These are phyloP conservation scores for Candida neerlandica DNA, from an alignment of 1,139 yeast species.

Conservation along the genomic window DNA sequence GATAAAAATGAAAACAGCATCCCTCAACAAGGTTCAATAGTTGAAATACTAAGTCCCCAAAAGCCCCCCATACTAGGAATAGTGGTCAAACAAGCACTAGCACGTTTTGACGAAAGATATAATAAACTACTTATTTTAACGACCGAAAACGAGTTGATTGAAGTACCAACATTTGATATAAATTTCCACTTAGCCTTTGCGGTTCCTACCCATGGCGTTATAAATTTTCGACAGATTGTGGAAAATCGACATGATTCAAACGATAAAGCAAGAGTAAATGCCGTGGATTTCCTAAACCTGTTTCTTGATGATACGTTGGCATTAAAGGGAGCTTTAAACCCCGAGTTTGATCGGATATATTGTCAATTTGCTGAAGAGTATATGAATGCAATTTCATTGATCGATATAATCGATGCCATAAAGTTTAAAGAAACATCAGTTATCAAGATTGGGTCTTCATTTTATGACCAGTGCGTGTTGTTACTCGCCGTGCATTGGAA, in stretches of 20 bases:
- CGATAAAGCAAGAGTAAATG: conserved; percentile 19
- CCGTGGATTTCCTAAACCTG: conserved; percentile 23
- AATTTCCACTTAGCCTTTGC: conserved; percentile 32
- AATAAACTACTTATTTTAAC: conserved; percentile 37
- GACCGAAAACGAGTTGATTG: conserved; percentile 29
- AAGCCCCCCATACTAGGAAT: conserved; percentile 37
- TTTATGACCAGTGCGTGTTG: conserved; percentile 32
- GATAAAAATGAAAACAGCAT: conserved; percentile 21
- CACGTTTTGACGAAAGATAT: conserved; percentile 36
- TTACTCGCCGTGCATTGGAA: conserved; percentile 31
- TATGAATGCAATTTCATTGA: conserved; percentile 23
- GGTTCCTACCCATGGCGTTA: conserved; percentile 23
- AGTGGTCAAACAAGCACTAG: conserved; percentile 31
- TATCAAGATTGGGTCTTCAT: conserved; percentile 20
- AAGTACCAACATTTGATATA: conserved; percentile 29
- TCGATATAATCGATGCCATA: conserved; percentile 27
- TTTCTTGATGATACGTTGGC: conserved; percentile 22
- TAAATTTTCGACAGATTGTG: conserved; percentile 22
- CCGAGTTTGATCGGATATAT: conserved; percentile 25
- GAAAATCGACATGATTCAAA: conserved; percentile 26
- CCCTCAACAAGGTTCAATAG: conserved; percentile 37
- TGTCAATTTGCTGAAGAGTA: conserved; percentile 25
- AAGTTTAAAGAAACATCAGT: conserved; percentile 20
- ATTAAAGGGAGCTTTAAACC: conserved; percentile 13
- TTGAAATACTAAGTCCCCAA: conserved; percentile 32